A percentile compares a stretch with the other conserved stretches of the same genome.
These are phyloP conservation scores for Ascochyta koolunga DNA, from an alignment of 2,329 filamentous ascomycete species.

Conservation along the genomic window DNA sequence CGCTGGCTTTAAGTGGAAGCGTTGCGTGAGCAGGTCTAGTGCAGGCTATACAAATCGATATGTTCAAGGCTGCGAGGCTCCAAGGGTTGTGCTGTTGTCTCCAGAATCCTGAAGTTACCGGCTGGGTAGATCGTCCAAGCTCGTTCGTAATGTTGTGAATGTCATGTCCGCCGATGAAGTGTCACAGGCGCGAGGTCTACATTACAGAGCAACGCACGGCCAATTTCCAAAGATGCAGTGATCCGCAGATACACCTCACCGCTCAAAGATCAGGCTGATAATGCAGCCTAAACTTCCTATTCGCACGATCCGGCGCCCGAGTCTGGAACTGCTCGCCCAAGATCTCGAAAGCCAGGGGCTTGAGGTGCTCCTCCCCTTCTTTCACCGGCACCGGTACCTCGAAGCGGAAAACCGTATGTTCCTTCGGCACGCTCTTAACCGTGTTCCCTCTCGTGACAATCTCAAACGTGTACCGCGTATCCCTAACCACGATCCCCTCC, in stretches of 20 bases:
- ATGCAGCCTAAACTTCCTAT: constrained; percentile 89
- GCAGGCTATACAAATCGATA: no score
- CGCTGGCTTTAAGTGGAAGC: no score
- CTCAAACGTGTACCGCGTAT: constrained; percentile 86
- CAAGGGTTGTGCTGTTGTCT: no score
- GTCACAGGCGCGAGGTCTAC: background rate
- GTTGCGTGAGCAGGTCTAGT: no score
- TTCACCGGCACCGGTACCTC: constrained; percentile 61
- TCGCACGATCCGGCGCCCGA: constrained; percentile 82
- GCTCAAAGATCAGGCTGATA: constrained; percentile 76
- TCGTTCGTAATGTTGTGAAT: background rate
- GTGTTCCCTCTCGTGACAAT: constrained; percentile 74
- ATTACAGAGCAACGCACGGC: background rate
- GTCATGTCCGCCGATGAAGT: background rate
- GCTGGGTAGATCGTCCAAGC: background rate
- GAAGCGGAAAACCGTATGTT: constrained; percentile 84
- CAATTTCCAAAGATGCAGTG: background rate
- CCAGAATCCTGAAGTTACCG: background rate
- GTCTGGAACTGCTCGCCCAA: constrained; percentile 87
- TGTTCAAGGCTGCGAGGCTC: no score
- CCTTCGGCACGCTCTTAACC: constrained; percentile 84
- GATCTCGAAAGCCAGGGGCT: constrained; percentile 77
- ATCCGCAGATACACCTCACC: background rate
- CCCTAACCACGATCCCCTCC: constrained; percentile 84
- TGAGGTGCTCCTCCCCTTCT: constrained; percentile 33